These are phyloP conservation scores for Neospermospora avenae DNA, from an alignment of 2,329 filamentous ascomycete genomes.

Conservation along the genomic window DNA sequence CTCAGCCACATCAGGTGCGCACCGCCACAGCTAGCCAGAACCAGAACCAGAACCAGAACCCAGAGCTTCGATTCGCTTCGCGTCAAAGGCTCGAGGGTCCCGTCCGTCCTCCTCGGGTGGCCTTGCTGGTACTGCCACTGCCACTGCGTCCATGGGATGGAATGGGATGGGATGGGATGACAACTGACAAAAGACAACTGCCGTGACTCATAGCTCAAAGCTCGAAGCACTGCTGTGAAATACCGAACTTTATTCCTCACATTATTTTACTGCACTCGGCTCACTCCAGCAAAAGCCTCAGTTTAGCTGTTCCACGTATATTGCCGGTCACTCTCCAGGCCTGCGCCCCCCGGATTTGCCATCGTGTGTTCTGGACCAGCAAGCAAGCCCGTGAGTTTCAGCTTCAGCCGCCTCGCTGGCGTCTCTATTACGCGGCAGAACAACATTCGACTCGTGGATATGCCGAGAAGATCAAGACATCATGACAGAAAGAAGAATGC, in stretches of 20 bases:
- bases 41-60: too few relatives aligned
- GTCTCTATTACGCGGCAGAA: slow-evolving; percentile 11
- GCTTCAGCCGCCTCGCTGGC: slow-evolving; percentile 9
- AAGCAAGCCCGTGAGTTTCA: slow-evolving; percentile 11
- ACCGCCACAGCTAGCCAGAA: neutral
- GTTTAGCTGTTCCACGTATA: neutral
- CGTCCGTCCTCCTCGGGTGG: too few relatives aligned
- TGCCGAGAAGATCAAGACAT: slow-evolving; percentile 56
- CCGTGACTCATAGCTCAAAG: too few relatives aligned
- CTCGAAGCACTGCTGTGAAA: too few relatives aligned
- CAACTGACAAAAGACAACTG: too few relatives aligned
- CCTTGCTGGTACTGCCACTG: too few relatives aligned
- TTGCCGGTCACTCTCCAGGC: neutral
- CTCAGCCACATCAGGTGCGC: neutral
- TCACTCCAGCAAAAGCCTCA: too few relatives aligned
- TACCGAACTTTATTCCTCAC: neutral
- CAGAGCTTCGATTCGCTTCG: too few relatives aligned
- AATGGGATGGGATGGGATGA: too few relatives aligned
- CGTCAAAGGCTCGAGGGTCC: too few relatives aligned
- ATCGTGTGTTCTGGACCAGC: neutral
- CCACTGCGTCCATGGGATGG: too few relatives aligned
- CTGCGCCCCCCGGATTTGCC: slow-evolving; percentile 1
- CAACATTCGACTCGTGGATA: slow-evolving; percentile 45
- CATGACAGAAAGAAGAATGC: slow-evolving; percentile 78
- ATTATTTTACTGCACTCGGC: neutral